Conservation (phyloP, 495 filamentous ascomycete genomes). For the Neurospora africana region DNA sequence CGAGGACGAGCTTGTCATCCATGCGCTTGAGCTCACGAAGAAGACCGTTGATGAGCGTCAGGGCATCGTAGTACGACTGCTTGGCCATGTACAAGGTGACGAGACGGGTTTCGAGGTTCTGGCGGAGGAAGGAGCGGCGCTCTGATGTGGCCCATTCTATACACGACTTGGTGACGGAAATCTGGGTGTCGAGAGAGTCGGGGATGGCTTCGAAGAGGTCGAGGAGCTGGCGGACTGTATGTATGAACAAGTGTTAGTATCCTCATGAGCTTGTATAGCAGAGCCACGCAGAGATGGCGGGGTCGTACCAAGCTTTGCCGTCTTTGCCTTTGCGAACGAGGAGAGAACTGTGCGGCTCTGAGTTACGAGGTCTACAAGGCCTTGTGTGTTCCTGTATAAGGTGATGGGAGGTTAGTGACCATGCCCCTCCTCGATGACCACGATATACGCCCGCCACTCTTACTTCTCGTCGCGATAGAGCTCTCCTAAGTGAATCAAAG, state of each 20-base stretch:
- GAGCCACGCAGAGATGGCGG: not conserved
- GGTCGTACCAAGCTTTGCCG: slow-evolving; percentile 78
- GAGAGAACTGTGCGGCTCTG: slow-evolving; percentile 84
- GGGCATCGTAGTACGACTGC: slow-evolving; percentile 89
- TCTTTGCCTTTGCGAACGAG: slow-evolving; percentile 97
- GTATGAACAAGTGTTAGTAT: slow-evolving; percentile 6
- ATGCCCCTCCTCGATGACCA: not conserved
- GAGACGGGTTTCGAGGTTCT: slow-evolving; percentile 94
- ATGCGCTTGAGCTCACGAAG: slow-evolving; percentile 93
- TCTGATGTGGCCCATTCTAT: slow-evolving; percentile 98
- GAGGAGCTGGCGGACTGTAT: slow-evolving; percentile 91
- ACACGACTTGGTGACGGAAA: slow-evolving; percentile 88
- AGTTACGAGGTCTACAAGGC: slow-evolving; percentile 84
- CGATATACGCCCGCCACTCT: slow-evolving; percentile 1
- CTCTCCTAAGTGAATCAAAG: slow-evolving; percentile 77
- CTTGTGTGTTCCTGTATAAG: slow-evolving; percentile 53
- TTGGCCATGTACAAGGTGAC: slow-evolving; percentile 92
- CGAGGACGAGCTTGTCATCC: slow-evolving; percentile 95
- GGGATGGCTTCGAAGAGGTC: slow-evolving; percentile 91
- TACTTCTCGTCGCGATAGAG: slow-evolving; percentile 81
- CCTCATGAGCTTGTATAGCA: not conserved
- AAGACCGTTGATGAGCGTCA: slow-evolving; percentile 90
- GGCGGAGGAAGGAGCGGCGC: slow-evolving; percentile 85
- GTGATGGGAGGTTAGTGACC: slow-evolving; percentile 4
- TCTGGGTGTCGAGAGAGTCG: slow-evolving; percentile 85